A percentile compares a stretch with the other conserved stretches of the same genome.
These are phyloP conservation scores for Akanthomyces dipterigenus DNA, from an alignment of 2,329 filamentous ascomycete genomes.

Conservation along the genomic window DNA sequence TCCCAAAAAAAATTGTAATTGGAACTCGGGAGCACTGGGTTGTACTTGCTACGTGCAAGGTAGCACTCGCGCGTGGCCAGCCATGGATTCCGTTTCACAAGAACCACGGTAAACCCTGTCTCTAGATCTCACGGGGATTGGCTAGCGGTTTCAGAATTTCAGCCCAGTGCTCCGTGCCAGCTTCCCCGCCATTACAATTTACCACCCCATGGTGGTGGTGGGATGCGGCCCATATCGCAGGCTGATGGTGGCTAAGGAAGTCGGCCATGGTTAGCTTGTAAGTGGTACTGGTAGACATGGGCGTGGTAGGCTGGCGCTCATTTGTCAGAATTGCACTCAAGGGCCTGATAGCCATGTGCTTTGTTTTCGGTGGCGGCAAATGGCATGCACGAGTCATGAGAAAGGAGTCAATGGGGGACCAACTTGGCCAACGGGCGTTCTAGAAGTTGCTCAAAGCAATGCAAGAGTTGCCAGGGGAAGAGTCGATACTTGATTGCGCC, in stretches of 20 bases:
- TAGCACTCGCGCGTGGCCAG: background rate
- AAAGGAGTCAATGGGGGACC: background rate
- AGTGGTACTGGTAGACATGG: background rate
- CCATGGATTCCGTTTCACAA: background rate
- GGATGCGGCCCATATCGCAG: background rate
- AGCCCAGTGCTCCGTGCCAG: background rate
- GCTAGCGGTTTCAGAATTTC: slow-evolving; percentile 3
- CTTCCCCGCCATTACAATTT: background rate
- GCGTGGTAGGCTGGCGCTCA: background rate
- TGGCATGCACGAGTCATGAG: background rate
- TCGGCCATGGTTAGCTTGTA: background rate
- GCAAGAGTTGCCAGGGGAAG: background rate
- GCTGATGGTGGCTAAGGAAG: background rate
- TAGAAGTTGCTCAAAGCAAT: background rate
- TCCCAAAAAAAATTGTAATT: too few species aligned
- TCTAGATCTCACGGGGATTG: background rate
- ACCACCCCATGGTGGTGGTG: background rate
- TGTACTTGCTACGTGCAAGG: too few species aligned
- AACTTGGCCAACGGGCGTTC: background rate
- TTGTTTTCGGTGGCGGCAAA: background rate
- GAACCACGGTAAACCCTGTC: background rate
- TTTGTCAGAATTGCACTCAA: background rate
- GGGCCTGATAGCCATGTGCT: background rate
- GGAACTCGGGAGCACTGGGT: too few species aligned
- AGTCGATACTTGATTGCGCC: background rate